These are phyloP conservation scores for Xylaria sp. DNA, from an alignment of 2,329 filamentous ascomycete species.

Conservation along the genomic window DNA sequence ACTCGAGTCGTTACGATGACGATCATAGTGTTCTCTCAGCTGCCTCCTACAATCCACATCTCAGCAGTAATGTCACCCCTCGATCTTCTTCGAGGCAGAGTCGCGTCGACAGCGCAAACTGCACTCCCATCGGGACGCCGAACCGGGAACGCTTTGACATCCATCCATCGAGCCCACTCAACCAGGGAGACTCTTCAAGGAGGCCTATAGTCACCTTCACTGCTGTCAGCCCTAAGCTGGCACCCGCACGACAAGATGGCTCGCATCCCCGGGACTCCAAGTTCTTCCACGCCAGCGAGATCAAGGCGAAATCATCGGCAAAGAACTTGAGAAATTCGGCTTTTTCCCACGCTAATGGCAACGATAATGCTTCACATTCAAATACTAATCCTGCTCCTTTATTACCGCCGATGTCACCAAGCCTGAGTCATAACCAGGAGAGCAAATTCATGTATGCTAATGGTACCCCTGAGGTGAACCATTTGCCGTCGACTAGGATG, in stretches of 20 bases:
- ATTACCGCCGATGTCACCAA: conserved; percentile 31
- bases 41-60: conserved; percentile 48
- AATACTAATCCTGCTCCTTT: conserved; percentile 32
- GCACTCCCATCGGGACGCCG: conserved; percentile 61
- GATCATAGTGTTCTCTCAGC: conserved; percentile 36
- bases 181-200: conserved; percentile 30
- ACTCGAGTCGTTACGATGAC: conserved; percentile 41
- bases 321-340: conserved; percentile 40
- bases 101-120: conserved; percentile 62
- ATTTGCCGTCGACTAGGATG: conserved; percentile 32
- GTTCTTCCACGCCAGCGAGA: conserved; percentile 91
- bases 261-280: conserved; percentile 48
- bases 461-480: conserved; percentile 48
- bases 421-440: conserved; percentile 33
- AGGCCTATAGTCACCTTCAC: conserved; percentile 38
- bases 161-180: conserved; percentile 33
- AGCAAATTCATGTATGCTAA: conserved; percentile 74
- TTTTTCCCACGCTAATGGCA: conserved; percentile 55
- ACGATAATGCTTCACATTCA: conserved; percentile 37
- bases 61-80: conserved; percentile 69
- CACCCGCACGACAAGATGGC: conserved; percentile 27
- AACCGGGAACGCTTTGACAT: conserved; percentile 41
- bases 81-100: conserved; percentile 69
- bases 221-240: conserved; percentile 34
- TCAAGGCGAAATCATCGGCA: conserved; percentile 41